Evolutionary conservation across 1,284 basidiomycete genomes (phyloP).

Genomic region (Vanrija pseudolonga): DNA sequence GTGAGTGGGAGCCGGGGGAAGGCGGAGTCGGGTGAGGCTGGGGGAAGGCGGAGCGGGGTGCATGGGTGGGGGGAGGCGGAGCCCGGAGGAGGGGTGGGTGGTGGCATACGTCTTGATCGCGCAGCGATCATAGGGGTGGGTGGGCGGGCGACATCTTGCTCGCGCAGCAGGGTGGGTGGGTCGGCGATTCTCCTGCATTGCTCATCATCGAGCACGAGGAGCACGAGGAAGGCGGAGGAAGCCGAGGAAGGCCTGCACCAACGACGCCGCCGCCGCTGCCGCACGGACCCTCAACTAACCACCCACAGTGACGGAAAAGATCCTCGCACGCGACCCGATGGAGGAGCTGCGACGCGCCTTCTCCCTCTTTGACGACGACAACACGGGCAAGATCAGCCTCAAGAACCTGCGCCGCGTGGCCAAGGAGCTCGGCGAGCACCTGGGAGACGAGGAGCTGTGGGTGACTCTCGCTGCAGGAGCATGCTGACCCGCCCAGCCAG

Average conservation of each 20-base stretch:
- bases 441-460: constrained; percentile 96
- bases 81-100: not conserved
- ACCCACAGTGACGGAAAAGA: constrained; percentile 81
- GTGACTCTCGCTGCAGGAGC: constrained; percentile 45
- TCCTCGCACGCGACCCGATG: constrained; percentile 89
- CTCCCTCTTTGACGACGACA: constrained; percentile 93
- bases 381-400: constrained; percentile 88
- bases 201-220: not conserved
- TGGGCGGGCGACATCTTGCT: too few species aligned
- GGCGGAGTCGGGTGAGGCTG: not conserved
- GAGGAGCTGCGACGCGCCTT: constrained; percentile 95
- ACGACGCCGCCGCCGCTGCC: not conserved
- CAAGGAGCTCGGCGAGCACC: constrained; percentile 91
- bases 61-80: not conserved
- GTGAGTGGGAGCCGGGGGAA: constrained; percentile 58
- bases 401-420: constrained; percentile 89
- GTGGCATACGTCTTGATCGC: not conserved
- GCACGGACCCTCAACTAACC: not conserved
- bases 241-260: not conserved
- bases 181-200: not conserved
- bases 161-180: too few species aligned
- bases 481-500: constrained; percentile 60
- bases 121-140: too few species aligned
- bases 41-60: not conserved
- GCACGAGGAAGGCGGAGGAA: not conserved